Percentiles rank a stretch among this genome's conserved stretches.
phyloP scores from a whole-genome alignment of 768 basidiomycete genomes.

The Tulasnella sp. region DNA sequence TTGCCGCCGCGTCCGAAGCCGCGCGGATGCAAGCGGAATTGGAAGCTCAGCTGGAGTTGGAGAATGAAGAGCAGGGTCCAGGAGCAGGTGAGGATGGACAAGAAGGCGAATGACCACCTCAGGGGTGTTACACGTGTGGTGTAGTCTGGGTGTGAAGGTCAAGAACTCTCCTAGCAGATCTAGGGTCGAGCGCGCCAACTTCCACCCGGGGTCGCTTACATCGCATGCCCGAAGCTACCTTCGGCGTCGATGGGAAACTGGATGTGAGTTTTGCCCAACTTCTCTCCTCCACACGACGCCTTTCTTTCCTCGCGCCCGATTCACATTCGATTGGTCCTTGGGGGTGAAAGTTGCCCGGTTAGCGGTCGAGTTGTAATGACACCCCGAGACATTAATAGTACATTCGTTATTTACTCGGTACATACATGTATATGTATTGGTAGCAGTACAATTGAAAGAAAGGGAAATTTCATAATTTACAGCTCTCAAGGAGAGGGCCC shows the following conservation, averaged over 20 bases:
- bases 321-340: neutral
- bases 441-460: neutral
- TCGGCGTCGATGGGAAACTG: too few relatives aligned
- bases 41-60: slow-evolving; percentile 14
- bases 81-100: neutral
- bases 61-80: slow-evolving; percentile 4
- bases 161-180: too few relatives aligned
- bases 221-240: too few relatives aligned
- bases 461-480: neutral
- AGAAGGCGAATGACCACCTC: neutral
- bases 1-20: slow-evolving; percentile 11
- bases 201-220: too few relatives aligned
- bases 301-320: neutral
- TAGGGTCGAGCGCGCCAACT: too few relatives aligned
- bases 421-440: neutral
- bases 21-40: slow-evolving; percentile 14
- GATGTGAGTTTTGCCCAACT: neutral
- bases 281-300: neutral
- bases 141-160: neutral
- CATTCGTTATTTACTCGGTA: neutral
- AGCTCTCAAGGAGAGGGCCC: neutral
- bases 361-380: neutral
- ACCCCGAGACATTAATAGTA: neutral
- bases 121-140: neutral
- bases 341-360: neutral